Conservation (phyloP, 2,329 filamentous ascomycete genomes). For the Colletotrichum acutatum region DNA sequence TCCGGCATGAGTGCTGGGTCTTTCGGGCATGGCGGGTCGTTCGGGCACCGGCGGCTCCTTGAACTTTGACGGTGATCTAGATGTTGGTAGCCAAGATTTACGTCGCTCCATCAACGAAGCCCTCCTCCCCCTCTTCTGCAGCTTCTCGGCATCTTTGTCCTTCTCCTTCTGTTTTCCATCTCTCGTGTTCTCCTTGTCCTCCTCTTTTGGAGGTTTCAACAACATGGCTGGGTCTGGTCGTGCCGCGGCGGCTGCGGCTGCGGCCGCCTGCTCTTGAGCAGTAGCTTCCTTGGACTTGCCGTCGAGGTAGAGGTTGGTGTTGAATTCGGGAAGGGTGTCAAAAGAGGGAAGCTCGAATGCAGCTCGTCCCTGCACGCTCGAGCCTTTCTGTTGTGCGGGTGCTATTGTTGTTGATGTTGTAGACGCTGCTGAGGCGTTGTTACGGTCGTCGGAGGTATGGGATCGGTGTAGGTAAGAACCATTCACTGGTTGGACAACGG, state of each 20-base stretch:
- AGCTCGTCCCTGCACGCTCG: conserved; percentile 45
- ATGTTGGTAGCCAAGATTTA: conserved; percentile 63
- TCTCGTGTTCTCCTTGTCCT: conserved; percentile 28
- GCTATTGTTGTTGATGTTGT: conserved; percentile 2
- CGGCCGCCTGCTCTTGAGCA: conserved; percentile 42
- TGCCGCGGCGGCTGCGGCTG: background rate
- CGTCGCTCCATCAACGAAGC: conserved; percentile 60
- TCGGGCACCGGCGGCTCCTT: conserved; percentile 44
- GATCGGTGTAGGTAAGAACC: conserved; percentile 46
- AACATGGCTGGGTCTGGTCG: conserved; percentile 17
- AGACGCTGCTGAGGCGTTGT: conserved; percentile 23
- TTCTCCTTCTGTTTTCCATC: conserved; percentile 33
- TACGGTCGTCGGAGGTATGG: conserved; percentile 46
- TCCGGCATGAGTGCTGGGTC: conserved; percentile 32
- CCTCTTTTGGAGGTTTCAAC: conserved; percentile 19
- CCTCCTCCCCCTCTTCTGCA: conserved; percentile 47
- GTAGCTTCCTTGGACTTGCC: conserved; percentile 39
- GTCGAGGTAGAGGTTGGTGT: conserved; percentile 56
- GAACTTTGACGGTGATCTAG: conserved; percentile 54
- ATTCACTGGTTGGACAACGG: conserved; percentile 42
- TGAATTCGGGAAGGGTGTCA: conserved; percentile 60
- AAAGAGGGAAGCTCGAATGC: conserved; percentile 65
- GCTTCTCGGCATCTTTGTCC: conserved; percentile 9
- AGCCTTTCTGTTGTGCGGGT: conserved; percentile 35
- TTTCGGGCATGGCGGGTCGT: conserved; percentile 34